A percentile compares a stretch with the other conserved stretches of the same genome.
phyloP scores from a whole-genome alignment of 805 yeast genomes.

The Candida krabiensis region DNA sequence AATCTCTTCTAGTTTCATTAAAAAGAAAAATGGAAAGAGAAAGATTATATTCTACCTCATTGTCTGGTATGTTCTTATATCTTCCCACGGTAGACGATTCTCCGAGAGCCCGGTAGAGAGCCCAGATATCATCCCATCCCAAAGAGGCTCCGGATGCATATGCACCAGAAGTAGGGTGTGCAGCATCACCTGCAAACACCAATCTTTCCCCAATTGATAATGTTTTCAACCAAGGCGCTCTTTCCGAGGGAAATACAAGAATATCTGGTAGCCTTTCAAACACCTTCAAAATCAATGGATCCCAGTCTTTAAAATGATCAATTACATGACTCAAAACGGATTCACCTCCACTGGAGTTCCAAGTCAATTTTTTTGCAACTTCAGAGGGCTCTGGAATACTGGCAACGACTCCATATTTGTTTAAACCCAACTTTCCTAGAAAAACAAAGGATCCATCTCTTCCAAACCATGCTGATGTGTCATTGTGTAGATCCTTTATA shows the following conservation, averaged over 20 bases:
- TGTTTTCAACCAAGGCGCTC: conserved; percentile 1
- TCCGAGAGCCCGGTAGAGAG: no score
- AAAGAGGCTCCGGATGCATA: no score
- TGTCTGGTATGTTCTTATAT: no score
- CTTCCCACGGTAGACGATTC: no score
- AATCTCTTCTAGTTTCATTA: no score
- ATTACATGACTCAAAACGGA: no score
- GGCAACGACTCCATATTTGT: conserved; percentile 1
- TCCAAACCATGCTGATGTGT: conserved; percentile 2
- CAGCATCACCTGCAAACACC: background rate
- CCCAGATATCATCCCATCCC: no score
- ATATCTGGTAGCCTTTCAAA: background rate
- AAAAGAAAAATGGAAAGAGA: no score
- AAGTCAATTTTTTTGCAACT: background rate
- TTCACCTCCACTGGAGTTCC: no score
- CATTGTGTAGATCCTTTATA: background rate
- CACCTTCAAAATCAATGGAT: background rate
- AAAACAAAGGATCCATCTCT: conserved; percentile 1
- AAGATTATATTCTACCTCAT: no score
- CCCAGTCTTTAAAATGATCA: no score
- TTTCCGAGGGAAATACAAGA: conserved; percentile 2
- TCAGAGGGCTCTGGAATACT: conserved; percentile 1
- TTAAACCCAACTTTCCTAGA: conserved; percentile 1
- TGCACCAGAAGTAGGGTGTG: no score
- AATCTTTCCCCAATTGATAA: background rate